Percentiles rank a stretch among this genome's conserved stretches.
Conservation (phyloP, 306 rosid genomes). For the Macrotyloma uniflorum region DNA sequence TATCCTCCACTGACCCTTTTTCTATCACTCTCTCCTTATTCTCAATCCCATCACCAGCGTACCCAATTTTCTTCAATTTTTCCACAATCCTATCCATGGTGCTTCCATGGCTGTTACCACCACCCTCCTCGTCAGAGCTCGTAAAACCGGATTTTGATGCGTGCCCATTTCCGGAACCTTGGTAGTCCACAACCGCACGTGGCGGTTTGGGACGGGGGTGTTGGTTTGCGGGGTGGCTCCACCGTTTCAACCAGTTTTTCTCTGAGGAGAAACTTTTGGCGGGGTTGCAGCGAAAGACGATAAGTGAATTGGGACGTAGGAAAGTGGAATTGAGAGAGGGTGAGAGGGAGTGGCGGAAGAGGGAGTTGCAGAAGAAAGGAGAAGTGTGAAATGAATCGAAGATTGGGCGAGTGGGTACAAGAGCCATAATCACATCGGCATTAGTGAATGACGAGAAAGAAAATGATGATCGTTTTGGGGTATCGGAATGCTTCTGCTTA, state of each 20-base stretch:
- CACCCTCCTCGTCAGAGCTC: slow-evolving; percentile 39
- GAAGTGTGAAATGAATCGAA: slow-evolving; percentile 67
- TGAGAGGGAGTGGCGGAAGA: slow-evolving; percentile 27
- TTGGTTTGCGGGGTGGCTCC: slow-evolving; percentile 58
- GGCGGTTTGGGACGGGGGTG: slow-evolving; percentile 56
- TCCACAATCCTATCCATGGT: slow-evolving; percentile 91
- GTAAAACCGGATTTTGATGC: slow-evolving; percentile 39
- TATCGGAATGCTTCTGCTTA: not conserved
- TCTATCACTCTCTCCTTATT: slow-evolving; percentile 57
- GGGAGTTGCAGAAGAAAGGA: slow-evolving; percentile 43
- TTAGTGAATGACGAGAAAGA: not conserved
- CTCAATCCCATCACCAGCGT: slow-evolving; percentile 53
- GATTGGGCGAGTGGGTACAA: slow-evolving; percentile 78
- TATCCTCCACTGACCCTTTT: slow-evolving; percentile 94
- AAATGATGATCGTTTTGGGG: not conserved
- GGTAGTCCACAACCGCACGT: slow-evolving; percentile 54
- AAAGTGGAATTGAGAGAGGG: slow-evolving; percentile 43
- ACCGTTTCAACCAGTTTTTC: slow-evolving; percentile 66
- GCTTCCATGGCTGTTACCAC: slow-evolving; percentile 55
- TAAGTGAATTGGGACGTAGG: slow-evolving; percentile 30
- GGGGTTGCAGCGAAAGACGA: slow-evolving; percentile 22
- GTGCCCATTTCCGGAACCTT: slow-evolving; percentile 51
- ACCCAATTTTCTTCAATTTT: slow-evolving; percentile 82
- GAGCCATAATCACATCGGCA: slow-evolving; percentile 53
- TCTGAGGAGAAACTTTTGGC: slow-evolving; percentile 36